Conservation (phyloP, 805 yeast genomes). For the Saccharomycopsis fodiens region DNA sequence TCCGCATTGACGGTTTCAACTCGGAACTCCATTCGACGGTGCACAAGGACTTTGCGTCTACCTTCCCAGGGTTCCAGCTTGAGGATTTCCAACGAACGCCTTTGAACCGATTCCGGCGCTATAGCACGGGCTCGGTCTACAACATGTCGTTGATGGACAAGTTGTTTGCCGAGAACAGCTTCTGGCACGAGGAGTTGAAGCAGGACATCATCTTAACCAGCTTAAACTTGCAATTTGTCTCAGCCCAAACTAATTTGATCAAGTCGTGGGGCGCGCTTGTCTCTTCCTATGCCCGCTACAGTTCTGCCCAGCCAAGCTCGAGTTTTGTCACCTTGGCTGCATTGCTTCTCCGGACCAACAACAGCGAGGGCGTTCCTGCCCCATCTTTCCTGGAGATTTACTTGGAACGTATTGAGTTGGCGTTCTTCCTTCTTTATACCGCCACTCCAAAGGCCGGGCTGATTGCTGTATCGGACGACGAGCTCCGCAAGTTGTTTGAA, state of each 20-base stretch:
- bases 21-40: slow-evolving; percentile 12
- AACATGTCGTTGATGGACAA: slow-evolving; percentile 57
- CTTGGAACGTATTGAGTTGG: slow-evolving; percentile 58
- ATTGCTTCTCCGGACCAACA: slow-evolving; percentile 43
- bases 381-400: slow-evolving; percentile 43
- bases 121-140: slow-evolving; percentile 48
- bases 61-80: slow-evolving; percentile 11
- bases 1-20: slow-evolving; percentile 37
- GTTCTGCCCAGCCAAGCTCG: slow-evolving; percentile 26
- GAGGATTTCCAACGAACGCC: slow-evolving; percentile 27
- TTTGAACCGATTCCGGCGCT: slow-evolving; percentile 40
- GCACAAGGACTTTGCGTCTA: slow-evolving; percentile 7
- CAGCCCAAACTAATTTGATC: slow-evolving; percentile 61
- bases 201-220: slow-evolving; percentile 50
- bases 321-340: slow-evolving; percentile 35
- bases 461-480: slow-evolving; percentile 23
- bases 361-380: slow-evolving; percentile 43
- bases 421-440: slow-evolving; percentile 39
- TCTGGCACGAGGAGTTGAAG: slow-evolving; percentile 41
- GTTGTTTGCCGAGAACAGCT: slow-evolving; percentile 37
- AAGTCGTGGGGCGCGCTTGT: slow-evolving; percentile 74
- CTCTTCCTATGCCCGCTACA: slow-evolving; percentile 52
- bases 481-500: slow-evolving; percentile 23
- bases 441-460: slow-evolving; percentile 2
- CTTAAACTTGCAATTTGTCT: slow-evolving; percentile 51